Conservation (phyloP, 495 filamentous ascomycete genomes). For the Penicillium atrosanguineum region DNA sequence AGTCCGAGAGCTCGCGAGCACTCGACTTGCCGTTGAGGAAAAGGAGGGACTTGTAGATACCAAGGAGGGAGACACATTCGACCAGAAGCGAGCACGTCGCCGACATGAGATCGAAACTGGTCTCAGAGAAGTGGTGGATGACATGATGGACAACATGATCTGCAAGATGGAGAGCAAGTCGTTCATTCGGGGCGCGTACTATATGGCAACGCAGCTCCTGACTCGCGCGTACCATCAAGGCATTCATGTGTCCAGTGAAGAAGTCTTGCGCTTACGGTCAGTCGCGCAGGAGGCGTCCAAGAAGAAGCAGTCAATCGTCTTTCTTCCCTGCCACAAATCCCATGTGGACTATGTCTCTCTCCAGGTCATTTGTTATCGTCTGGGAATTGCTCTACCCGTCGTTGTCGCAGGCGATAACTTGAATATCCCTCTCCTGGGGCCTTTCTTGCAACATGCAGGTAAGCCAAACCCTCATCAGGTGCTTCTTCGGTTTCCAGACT, state of each 20-base stretch:
- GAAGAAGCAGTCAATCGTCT: constrained; percentile 93
- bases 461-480: constrained; percentile 12
- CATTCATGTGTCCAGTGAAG: constrained; percentile 92
- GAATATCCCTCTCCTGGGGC: constrained; percentile 86
- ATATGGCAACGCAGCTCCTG: constrained; percentile 80
- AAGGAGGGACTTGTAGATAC: constrained; percentile 65
- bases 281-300: constrained; percentile 78
- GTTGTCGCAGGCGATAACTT: constrained; percentile 95
- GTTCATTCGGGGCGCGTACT: constrained; percentile 91
- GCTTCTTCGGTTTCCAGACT: constrained; percentile 2
- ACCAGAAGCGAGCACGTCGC: constrained; percentile 51
- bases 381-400: constrained; percentile 85
- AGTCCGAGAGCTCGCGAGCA: constrained; percentile 72
- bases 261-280: constrained; percentile 75
- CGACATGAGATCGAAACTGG: constrained; percentile 62
- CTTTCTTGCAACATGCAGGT: constrained; percentile 91
- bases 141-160: constrained; percentile 91
- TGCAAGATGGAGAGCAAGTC: constrained; percentile 97
- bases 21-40: constrained; percentile 70
- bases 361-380: constrained; percentile 89
- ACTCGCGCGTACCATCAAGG: constrained; percentile 94
- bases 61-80: constrained; percentile 32
- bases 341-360: constrained; percentile 95
- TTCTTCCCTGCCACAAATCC: constrained; percentile 88
- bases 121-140: constrained; percentile 72